Evolutionary conservation across 2,329 filamentous ascomycete species (phyloP).

Genomic region (Penicillium polonicum): DNA sequence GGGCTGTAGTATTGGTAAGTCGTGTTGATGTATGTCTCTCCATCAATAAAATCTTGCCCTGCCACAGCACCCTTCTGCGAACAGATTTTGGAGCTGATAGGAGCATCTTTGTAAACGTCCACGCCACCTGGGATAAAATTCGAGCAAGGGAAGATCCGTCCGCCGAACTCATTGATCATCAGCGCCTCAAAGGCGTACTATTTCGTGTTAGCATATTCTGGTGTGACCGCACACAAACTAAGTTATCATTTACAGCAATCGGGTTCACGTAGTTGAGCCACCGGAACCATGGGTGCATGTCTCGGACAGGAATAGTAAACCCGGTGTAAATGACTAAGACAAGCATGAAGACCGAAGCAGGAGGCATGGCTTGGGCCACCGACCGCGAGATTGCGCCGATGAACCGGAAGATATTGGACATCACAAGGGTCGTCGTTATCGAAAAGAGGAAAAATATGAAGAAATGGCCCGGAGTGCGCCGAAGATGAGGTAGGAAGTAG

Average conservation of each 20-base stretch:
- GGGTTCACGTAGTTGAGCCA: slow-evolving; percentile 84
- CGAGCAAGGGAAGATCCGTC: slow-evolving; percentile 57
- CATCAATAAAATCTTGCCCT: slow-evolving; percentile 55
- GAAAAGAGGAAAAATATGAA: slow-evolving; percentile 82
- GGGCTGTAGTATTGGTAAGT: slow-evolving; percentile 56
- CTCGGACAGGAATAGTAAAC: slow-evolving; percentile 44
- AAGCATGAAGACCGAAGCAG: slow-evolving; percentile 51
- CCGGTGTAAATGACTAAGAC: slow-evolving; percentile 50
- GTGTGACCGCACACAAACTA: neutral
- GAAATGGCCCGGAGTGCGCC: slow-evolving; percentile 70
- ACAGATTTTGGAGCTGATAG: slow-evolving; percentile 53
- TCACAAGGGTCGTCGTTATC: slow-evolving; percentile 69
- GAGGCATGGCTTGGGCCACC: slow-evolving; percentile 56
- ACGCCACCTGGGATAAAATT: slow-evolving; percentile 45
- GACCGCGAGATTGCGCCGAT: slow-evolving; percentile 74
- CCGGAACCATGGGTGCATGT: slow-evolving; percentile 78
- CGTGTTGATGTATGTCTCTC: slow-evolving; percentile 57
- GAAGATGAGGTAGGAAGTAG: slow-evolving; percentile 84
- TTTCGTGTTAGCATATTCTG: neutral
- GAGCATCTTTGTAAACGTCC: slow-evolving; percentile 41
- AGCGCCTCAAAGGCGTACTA: slow-evolving; percentile 75
- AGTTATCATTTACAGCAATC: slow-evolving; percentile 52
- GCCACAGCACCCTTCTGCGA: slow-evolving; percentile 56
- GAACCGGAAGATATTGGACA: slow-evolving; percentile 83
- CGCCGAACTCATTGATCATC: slow-evolving; percentile 79